A percentile compares a stretch with the other conserved stretches of the same genome.
Conservation (phyloP, 2,329 filamentous ascomycete species). For the Neoarthrinium moseri region DNA sequence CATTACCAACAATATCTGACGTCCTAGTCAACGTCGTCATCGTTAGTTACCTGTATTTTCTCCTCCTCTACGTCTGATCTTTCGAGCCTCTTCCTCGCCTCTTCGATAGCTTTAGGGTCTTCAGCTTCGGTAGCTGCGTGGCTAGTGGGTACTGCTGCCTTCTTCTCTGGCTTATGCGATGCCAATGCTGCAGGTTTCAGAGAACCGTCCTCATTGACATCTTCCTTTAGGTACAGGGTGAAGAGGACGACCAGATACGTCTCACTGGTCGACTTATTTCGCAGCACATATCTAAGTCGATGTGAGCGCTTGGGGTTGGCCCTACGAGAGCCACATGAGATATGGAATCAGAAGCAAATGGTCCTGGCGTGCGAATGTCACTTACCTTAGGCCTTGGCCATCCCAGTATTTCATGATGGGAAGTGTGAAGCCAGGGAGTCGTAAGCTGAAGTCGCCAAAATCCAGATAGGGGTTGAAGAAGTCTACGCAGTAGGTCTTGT, state of each 20-base stretch:
- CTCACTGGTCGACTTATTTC: slow-evolving; percentile 71
- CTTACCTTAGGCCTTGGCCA: slow-evolving; percentile 72
- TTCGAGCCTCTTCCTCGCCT: slow-evolving; percentile 35
- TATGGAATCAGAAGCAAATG: slow-evolving; percentile 12
- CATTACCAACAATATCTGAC: background rate
- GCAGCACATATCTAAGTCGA: slow-evolving; percentile 86
- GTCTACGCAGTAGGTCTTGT: slow-evolving; percentile 51
- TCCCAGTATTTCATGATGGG: slow-evolving; percentile 79
- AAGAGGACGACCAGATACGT: slow-evolving; percentile 82
- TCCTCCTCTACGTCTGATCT: slow-evolving; percentile 15
- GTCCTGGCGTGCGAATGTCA: background rate
- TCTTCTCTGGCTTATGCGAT: slow-evolving; percentile 32
- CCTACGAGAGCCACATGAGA: slow-evolving; percentile 26
- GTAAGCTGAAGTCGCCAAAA: slow-evolving; percentile 71
- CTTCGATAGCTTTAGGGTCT: slow-evolving; percentile 26
- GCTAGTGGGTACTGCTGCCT: slow-evolving; percentile 14
- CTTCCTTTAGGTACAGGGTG: slow-evolving; percentile 69
- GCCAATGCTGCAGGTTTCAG: slow-evolving; percentile 39
- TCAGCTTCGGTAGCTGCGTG: slow-evolving; percentile 23
- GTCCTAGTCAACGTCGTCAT: slow-evolving; percentile 43
- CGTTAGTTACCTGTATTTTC: slow-evolving; percentile 26
- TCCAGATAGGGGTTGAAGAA: slow-evolving; percentile 95
- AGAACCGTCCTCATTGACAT: slow-evolving; percentile 58
- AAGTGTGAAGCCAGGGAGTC: slow-evolving; percentile 70
- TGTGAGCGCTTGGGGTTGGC: slow-evolving; percentile 64